These are phyloP conservation scores for Senecio squalidus DNA, from an alignment of 140 eudicot species.

Conservation along the genomic window DNA sequence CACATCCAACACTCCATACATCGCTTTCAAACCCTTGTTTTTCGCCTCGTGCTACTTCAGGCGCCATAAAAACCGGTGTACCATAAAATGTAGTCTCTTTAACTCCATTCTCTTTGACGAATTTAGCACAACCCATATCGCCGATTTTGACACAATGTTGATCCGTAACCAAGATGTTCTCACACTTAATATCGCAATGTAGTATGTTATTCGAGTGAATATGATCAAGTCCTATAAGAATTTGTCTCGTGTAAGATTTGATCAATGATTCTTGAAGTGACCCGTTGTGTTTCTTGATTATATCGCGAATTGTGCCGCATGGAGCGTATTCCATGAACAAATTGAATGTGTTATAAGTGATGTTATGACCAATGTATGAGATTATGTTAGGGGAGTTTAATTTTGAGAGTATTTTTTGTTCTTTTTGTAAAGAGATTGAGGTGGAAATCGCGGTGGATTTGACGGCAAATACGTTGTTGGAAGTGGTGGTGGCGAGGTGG, in stretches of 20 bases:
- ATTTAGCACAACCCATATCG: slow-evolving; percentile 54
- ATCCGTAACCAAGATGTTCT: slow-evolving; percentile 37
- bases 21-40: slow-evolving; percentile 58
- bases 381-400: slow-evolving; percentile 26
- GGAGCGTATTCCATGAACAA: slow-evolving; percentile 38
- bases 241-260: slow-evolving; percentile 29
- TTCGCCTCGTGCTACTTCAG: slow-evolving; percentile 71
- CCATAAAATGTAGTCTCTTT: slow-evolving; percentile 26
- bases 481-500: slow-evolving; percentile 28
- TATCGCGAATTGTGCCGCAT: slow-evolving; percentile 27
- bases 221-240: slow-evolving; percentile 38
- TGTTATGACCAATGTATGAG: slow-evolving; percentile 24
- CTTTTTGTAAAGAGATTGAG: slow-evolving; percentile 29
- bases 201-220: slow-evolving; percentile 40
- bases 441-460: slow-evolving; percentile 30
- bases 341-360: slow-evolving; percentile 19
- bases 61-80: slow-evolving; percentile 73
- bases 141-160: slow-evolving; percentile 40
- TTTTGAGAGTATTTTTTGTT: slow-evolving; percentile 29
- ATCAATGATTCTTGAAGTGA: slow-evolving; percentile 20
- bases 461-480: slow-evolving; percentile 33
- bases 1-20: slow-evolving; percentile 74
- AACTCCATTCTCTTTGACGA: slow-evolving; percentile 9
- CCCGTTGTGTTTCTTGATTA: slow-evolving; percentile 22
- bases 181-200: slow-evolving; percentile 60